Conservation (phyloP, 2,329 filamentous ascomycete species). For the Hypoxylon sp. region DNA sequence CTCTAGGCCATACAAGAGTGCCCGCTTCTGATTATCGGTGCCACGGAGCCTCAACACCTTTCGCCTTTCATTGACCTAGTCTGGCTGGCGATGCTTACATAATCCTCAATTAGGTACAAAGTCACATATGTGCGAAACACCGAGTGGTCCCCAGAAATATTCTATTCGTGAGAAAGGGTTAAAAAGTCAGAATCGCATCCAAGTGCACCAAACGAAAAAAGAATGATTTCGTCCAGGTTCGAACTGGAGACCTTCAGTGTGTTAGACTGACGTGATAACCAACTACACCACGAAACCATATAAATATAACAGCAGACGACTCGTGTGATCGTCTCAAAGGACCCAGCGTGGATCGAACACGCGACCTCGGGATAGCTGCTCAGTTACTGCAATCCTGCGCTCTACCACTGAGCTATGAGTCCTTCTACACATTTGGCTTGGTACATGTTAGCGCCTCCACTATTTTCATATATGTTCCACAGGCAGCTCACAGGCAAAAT, state of each 20-base stretch:
- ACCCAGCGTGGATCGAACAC: conserved; percentile 5
- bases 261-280: conserved; percentile 66
- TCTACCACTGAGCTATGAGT: conserved; percentile 12
- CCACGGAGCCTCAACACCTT: neutral
- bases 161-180: no score
- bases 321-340: neutral
- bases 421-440: neutral
- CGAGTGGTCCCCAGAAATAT: no score
- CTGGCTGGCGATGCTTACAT: neutral
- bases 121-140: no score
- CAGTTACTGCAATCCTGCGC: conserved; percentile 4
- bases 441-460: neutral
- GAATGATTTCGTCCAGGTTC: conserved; percentile 49
- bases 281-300: conserved; percentile 55
- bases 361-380: conserved; percentile 1
- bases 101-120: neutral
- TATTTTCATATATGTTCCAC: neutral
- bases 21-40: neutral
- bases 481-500: neutral
- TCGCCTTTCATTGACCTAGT: neutral
- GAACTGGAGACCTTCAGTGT: conserved; percentile 56
- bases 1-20: neutral
- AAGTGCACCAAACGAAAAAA: neutral
- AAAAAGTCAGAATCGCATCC: neutral
- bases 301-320: no score